A percentile compares a stretch with the other conserved stretches of the same genome.
phyloP scores from a whole-genome alignment of 106 monocot species.

The Amphibolis antarctica region DNA sequence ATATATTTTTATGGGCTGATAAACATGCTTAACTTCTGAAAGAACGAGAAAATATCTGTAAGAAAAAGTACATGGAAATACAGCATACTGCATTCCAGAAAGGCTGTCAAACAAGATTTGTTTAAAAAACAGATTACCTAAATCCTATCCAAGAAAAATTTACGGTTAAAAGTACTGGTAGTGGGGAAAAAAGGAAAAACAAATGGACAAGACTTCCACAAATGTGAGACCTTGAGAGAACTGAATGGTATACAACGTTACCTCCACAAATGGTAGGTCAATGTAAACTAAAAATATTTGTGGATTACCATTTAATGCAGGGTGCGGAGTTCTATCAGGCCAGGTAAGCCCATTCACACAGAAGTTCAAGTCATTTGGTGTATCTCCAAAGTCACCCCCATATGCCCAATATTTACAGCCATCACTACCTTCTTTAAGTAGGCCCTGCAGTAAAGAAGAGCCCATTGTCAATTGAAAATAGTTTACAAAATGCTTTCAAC shows the following conservation, averaged over 20 bases:
- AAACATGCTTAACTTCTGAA: conserved; percentile 91
- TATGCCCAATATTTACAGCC: conserved; percentile 88
- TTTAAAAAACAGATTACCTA: too few species aligned
- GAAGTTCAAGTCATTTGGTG: conserved; percentile 90
- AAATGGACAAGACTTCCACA: too few species aligned
- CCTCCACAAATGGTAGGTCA: background rate
- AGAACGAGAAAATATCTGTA: conserved; percentile 14
- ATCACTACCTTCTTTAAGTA: conserved; percentile 68
- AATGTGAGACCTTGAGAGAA: too few species aligned
- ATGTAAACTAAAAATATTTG: background rate
- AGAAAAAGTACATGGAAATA: background rate
- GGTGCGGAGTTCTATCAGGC: conserved; percentile 96
- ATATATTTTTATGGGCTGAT: conserved; percentile 71
- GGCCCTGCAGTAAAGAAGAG: conserved; percentile 41
- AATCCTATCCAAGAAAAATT: too few species aligned
- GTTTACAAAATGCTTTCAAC: too few species aligned
- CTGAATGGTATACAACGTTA: background rate
- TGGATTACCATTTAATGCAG: conserved; percentile 71
- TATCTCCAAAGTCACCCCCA: conserved; percentile 96
- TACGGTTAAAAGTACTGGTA: too few species aligned
- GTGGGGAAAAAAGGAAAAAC: too few species aligned
- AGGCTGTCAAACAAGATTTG: too few species aligned
- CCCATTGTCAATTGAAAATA: too few species aligned
- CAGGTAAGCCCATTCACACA: conserved; percentile 89
- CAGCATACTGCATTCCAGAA: background rate